Conservation (phyloP, 2,329 filamentous ascomycete genomes). For the Xylariaceae sp. region DNA sequence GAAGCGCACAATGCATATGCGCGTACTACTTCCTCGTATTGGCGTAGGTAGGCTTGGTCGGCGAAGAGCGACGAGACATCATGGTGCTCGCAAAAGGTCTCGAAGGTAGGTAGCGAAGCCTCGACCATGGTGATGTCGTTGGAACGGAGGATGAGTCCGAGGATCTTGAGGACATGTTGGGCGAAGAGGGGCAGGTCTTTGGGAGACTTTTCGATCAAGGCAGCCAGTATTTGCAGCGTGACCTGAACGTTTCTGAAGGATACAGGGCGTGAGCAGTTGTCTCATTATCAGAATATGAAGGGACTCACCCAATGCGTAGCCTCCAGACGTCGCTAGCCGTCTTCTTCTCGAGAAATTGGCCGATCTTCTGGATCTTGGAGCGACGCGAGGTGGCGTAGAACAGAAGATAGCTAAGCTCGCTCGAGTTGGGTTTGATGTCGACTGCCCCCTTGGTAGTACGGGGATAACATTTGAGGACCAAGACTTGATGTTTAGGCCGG, state of each 20-base stretch:
- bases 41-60: constrained; percentile 80
- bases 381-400: constrained; percentile 96
- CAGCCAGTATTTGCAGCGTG: constrained; percentile 88
- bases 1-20: constrained; percentile 83
- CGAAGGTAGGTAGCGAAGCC: constrained; percentile 84
- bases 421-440: constrained; percentile 94
- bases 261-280: constrained; percentile 12
- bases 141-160: constrained; percentile 82
- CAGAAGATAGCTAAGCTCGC: constrained; percentile 94
- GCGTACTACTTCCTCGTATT: constrained; percentile 82
- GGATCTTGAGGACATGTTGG: constrained; percentile 80
- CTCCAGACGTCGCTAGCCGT: constrained; percentile 91
- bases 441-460: constrained; percentile 88
- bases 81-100: constrained; percentile 87
- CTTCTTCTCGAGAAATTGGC: constrained; percentile 92
- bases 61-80: constrained; percentile 85
- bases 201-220: constrained; percentile 90
- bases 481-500: constrained; percentile 95
- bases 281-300: not conserved
- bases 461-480: constrained; percentile 96
- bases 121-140: constrained; percentile 93
- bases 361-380: constrained; percentile 96
- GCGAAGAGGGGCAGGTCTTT: constrained; percentile 91
- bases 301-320: constrained; percentile 77
- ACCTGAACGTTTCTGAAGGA: constrained; percentile 82